Percentiles rank a stretch among this genome's conserved stretches.
Conservation (phyloP, 345 rosid species). For the Diplotaxis tenuifolia region DNA sequence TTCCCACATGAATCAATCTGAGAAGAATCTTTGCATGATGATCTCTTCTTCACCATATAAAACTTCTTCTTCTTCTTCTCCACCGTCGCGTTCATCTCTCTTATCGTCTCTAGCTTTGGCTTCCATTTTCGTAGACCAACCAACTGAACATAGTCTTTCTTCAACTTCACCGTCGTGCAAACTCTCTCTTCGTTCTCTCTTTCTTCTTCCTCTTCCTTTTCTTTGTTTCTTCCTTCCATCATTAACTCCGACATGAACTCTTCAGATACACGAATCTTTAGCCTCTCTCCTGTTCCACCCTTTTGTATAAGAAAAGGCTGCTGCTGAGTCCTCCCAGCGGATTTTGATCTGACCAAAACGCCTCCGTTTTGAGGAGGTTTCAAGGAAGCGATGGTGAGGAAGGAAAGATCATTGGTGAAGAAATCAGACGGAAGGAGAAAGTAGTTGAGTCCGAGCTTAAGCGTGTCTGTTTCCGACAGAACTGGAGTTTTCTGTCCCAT, state of each 20-base stretch:
- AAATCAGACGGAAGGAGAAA: constrained; percentile 75
- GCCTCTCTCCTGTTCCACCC: constrained; percentile 55
- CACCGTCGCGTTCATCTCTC: constrained; percentile 38
- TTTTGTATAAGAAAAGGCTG: constrained; percentile 66
- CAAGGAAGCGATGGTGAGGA: constrained; percentile 64
- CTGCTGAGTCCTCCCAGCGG: constrained; percentile 17
- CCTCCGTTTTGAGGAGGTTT: constrained; percentile 23
- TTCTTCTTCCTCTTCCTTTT: neutral
- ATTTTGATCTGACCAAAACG: constrained; percentile 21
- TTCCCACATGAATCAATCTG: constrained; percentile 29
- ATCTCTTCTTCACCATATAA: constrained; percentile 49
- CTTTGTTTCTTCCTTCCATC: constrained; percentile 40
- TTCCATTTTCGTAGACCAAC: constrained; percentile 65
- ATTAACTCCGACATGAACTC: constrained; percentile 67
- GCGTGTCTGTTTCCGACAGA: constrained; percentile 59
- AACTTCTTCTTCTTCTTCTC: constrained; percentile 37
- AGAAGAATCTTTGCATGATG: constrained; percentile 16
- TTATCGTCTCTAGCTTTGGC: constrained; percentile 80
- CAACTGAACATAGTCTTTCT: constrained; percentile 58
- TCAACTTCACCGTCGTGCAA: constrained; percentile 66
- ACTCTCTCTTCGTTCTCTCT: constrained; percentile 33
- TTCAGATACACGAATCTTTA: constrained; percentile 68
- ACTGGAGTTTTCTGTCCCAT: constrained; percentile 83
- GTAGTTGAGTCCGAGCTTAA: constrained; percentile 70
- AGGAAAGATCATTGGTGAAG: constrained; percentile 64